Evolutionary conservation across 768 basidiomycete genomes (phyloP).

Genomic region (Naganishia randhawae): DNA sequence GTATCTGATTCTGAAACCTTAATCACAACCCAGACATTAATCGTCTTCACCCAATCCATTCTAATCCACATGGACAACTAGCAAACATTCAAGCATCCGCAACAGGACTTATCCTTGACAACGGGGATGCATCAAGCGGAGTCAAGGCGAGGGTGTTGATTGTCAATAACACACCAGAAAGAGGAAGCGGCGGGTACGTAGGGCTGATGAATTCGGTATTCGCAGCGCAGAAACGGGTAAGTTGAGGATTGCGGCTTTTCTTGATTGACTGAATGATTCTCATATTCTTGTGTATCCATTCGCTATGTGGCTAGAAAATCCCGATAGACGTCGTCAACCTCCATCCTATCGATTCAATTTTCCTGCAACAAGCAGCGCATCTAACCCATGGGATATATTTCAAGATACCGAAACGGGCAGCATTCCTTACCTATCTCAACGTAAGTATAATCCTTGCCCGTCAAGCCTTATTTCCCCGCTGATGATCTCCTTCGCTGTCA

Average conservation of each 20-base stretch:
- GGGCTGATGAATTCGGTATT: slow-evolving; percentile 99
- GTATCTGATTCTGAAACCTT: slow-evolving; percentile 38
- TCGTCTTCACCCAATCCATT: slow-evolving; percentile 54
- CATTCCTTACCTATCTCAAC: slow-evolving; percentile 85
- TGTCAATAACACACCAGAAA: slow-evolving; percentile 82
- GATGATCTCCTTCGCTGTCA: slow-evolving; percentile 48
- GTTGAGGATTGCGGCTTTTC: slow-evolving; percentile 40
- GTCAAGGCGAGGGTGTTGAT: slow-evolving; percentile 64
- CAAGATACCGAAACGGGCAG: slow-evolving; percentile 71
- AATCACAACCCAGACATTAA: slow-evolving; percentile 62
- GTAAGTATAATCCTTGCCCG: slow-evolving; percentile 52
- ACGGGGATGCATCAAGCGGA: background rate
- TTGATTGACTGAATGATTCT: background rate
- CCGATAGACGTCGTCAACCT: slow-evolving; percentile 95
- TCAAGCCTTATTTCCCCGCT: background rate
- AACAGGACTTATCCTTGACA: slow-evolving; percentile 34
- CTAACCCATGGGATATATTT: slow-evolving; percentile 93
- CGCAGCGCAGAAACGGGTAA: slow-evolving; percentile 91
- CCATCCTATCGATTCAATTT: slow-evolving; percentile 82
- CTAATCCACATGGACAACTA: slow-evolving; percentile 24
- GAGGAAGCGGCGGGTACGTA: slow-evolving; percentile 65
- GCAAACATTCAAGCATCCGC: slow-evolving; percentile 35
- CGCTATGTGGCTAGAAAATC: slow-evolving; percentile 64
- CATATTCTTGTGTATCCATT: background rate
- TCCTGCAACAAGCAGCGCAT: slow-evolving; percentile 94